These are phyloP conservation scores for Teunomyces cretensis DNA, from an alignment of 805 yeast species.

Conservation along the genomic window DNA sequence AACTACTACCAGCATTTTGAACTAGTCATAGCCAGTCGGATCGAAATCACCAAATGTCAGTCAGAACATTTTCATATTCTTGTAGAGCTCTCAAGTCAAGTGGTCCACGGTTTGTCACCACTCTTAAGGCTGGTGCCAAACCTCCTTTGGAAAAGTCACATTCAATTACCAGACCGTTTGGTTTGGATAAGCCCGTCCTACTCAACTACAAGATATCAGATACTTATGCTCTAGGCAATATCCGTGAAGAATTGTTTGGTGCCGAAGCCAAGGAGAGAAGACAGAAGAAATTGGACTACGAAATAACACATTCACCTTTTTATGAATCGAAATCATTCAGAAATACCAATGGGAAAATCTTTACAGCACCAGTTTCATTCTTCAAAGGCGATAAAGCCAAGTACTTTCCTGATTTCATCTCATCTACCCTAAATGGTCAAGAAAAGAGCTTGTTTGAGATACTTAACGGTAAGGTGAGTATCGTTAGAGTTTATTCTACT, in stretches of 20 bases:
- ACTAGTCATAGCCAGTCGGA: not conserved
- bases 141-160: slow-evolving; percentile 36
- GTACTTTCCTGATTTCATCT: slow-evolving; percentile 80
- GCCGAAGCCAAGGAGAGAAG: slow-evolving; percentile 37
- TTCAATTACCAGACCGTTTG: slow-evolving; percentile 37
- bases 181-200: slow-evolving; percentile 30
- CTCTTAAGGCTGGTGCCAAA: slow-evolving; percentile 37
- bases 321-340: slow-evolving; percentile 49
- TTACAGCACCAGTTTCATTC: slow-evolving; percentile 75
- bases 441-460: slow-evolving; percentile 36
- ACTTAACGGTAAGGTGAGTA: slow-evolving; percentile 51
- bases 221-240: slow-evolving; percentile 14
- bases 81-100: slow-evolving; percentile 8
- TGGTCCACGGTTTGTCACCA: slow-evolving; percentile 34
- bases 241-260: slow-evolving; percentile 28
- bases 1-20: not conserved
- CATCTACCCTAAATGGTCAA: slow-evolving; percentile 46
- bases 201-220: slow-evolving; percentile 22
- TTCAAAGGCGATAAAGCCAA: slow-evolving; percentile 71
- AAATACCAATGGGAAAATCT: slow-evolving; percentile 82
- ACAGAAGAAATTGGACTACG: slow-evolving; percentile 41
- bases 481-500: slow-evolving; percentile 66
- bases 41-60: not conserved
- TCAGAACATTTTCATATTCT: slow-evolving; percentile 2
- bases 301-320: slow-evolving; percentile 43